Conservation (phyloP, 2,329 filamentous ascomycete genomes). For the Trichoderma aggressivum region DNA sequence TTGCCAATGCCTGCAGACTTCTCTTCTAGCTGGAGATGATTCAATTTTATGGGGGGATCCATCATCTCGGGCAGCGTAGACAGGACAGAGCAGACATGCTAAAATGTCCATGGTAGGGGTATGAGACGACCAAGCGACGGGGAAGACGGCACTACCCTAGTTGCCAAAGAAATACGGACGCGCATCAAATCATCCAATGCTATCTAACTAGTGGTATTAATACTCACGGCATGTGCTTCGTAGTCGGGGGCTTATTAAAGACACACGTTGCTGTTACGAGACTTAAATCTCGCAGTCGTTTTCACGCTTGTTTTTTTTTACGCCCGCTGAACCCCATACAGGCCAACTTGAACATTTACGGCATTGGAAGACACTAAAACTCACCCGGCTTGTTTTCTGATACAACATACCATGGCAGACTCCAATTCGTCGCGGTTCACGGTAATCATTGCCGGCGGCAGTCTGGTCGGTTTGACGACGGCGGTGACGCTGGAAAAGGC, state of each 20-base stretch:
- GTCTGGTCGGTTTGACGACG: conserved; percentile 35
- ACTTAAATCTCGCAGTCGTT: not conserved
- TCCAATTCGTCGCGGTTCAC: conserved; percentile 15
- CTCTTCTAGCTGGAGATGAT: not conserved
- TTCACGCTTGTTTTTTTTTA: not conserved
- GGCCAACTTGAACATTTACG: not conserved
- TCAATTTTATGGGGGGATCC: not conserved
- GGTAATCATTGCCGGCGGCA: conserved; percentile 29
- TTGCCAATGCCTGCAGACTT: too few species aligned
- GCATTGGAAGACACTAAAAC: not conserved
- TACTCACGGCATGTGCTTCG: not conserved
- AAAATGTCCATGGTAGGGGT: not conserved
- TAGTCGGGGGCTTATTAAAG: not conserved
- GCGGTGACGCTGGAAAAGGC: conserved; percentile 30
- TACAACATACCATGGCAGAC: conserved; percentile 1
- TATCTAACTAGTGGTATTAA: not conserved
- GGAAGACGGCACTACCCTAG: not conserved
- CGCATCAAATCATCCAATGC: not conserved
- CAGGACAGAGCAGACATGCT: not conserved
- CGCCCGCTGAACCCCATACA: not conserved
- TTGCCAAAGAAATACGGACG: not conserved
- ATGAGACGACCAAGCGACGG: not conserved
- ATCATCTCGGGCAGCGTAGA: not conserved
- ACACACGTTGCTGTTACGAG: not conserved
- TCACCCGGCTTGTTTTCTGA: not conserved